These are phyloP conservation scores for Amanita rimosa DNA, from an alignment of 768 basidiomycete species.

Conservation along the genomic window DNA sequence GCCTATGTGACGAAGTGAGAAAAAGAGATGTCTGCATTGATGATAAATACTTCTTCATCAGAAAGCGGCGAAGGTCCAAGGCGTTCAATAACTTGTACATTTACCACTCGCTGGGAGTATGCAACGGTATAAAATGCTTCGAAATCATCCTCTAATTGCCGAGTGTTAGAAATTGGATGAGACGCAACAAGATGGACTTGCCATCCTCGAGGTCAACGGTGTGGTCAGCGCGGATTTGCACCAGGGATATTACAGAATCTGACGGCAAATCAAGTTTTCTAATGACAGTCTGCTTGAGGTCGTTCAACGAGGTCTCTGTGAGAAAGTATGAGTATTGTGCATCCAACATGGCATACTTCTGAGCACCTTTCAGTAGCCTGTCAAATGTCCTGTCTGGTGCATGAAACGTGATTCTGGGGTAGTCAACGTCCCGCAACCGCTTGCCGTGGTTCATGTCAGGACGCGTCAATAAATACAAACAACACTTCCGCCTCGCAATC, in stretches of 20 bases:
- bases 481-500: slow-evolving; percentile 11
- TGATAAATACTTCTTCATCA: not conserved
- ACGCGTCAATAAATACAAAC: slow-evolving; percentile 24
- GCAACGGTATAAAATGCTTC: slow-evolving; percentile 52
- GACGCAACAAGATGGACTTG: slow-evolving; percentile 18
- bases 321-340: not conserved
- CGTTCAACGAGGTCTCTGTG: slow-evolving; percentile 50
- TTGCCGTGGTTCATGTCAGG: slow-evolving; percentile 28
- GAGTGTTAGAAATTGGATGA: slow-evolving; percentile 1
- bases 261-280: slow-evolving; percentile 45
- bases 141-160: slow-evolving; percentile 60
- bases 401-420: slow-evolving; percentile 34
- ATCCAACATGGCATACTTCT: not conserved
- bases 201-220: slow-evolving; percentile 70
- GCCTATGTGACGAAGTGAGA: not conserved
- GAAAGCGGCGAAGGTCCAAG: not conserved
- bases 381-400: slow-evolving; percentile 34
- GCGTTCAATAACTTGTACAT: slow-evolving; percentile 27
- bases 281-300: slow-evolving; percentile 45
- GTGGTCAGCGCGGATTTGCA: slow-evolving; percentile 43
- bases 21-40: not conserved
- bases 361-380: slow-evolving; percentile 40
- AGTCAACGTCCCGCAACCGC: slow-evolving; percentile 28
- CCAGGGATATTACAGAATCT: slow-evolving; percentile 23
- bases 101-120: slow-evolving; percentile 18